Conservation (phyloP, 805 yeast genomes). For the Metschnikowia sp. region DNA sequence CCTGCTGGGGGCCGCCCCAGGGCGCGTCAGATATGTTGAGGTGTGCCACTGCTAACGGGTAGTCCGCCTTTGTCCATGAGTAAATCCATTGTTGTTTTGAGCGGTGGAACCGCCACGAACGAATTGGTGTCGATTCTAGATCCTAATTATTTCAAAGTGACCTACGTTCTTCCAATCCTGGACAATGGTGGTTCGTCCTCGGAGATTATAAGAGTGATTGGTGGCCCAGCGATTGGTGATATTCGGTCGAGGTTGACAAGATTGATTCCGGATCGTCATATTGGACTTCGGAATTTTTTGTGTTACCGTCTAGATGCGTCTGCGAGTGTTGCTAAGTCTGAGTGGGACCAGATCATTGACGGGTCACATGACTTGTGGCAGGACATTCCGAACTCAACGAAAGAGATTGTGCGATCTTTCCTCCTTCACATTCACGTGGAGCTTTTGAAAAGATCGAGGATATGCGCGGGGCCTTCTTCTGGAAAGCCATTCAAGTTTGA, state of each 20-base stretch:
- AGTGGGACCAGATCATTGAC: slow-evolving; percentile 78
- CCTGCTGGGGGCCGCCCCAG: no score
- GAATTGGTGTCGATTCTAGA: slow-evolving; percentile 61
- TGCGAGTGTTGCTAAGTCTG: slow-evolving; percentile 50
- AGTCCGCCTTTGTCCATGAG: slow-evolving; percentile 1
- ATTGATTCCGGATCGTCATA: slow-evolving; percentile 55
- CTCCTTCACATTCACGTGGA: slow-evolving; percentile 78
- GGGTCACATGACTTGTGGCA: slow-evolving; percentile 74
- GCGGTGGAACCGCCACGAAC: slow-evolving; percentile 90
- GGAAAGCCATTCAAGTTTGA: slow-evolving; percentile 65
- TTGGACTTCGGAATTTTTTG: slow-evolving; percentile 31
- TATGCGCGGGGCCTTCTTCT: slow-evolving; percentile 22
- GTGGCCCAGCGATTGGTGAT: slow-evolving; percentile 96
- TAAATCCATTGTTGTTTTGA: slow-evolving; percentile 39
- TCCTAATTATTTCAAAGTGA: slow-evolving; percentile 40
- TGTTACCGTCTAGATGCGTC: slow-evolving; percentile 50
- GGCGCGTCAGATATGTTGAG: no score
- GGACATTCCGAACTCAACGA: slow-evolving; percentile 52
- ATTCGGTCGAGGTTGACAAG: slow-evolving; percentile 77
- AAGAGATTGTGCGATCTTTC: slow-evolving; percentile 74
- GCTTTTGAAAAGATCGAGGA: slow-evolving; percentile 60
- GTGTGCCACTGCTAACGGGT: no score
- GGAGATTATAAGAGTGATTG: slow-evolving; percentile 78
- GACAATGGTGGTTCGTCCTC: slow-evolving; percentile 96
- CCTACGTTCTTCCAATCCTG: slow-evolving; percentile 76